Base-by-base conservation (phyloP, 2,329 filamentous ascomycete species). In the Fusarium kyushuense region DNA sequence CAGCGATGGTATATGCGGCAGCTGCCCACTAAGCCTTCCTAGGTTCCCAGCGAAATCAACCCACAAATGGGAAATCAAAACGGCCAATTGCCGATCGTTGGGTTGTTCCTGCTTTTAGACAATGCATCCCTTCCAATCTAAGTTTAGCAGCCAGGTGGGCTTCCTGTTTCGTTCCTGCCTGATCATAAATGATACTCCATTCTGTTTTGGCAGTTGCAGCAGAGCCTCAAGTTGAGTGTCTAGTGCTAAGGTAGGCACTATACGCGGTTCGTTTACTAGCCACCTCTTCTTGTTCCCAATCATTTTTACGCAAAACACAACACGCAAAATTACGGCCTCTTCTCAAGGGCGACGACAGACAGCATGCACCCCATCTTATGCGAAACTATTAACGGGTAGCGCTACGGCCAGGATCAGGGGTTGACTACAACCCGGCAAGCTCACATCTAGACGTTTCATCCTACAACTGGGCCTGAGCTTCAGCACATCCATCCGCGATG, bases 371-470 rank as follows among this genome's bases (percentile, higher is more conserved):
- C 57, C 41, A 42, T 57, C 46, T 54, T 23, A 65, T 60, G 35
- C 59, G 51, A 62, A 52, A 52, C 60, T 32, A 29, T 52, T 35
- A 41, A 40, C 29, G 43, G 53, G 47, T 46, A 45, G 48, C 55
- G 52, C 47, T 36, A 48, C 51, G 23, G 33, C 61, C 40, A 53
- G 70, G 72, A 66, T 72, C 70, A 72, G 58, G 72, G 71, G 62
- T 71, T 29, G 21, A 33, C 23, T 16, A 23, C 21, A 30, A 32
- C 56, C 41, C 21, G 41, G 58, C 53, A 63, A 69, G 55, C 65
- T 40, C 63, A 52, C 56, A 66, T 65, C 66, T 59, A 47, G 66
- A 63, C 49, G 72, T 74, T 74, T 74, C 72, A 74, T 74, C 71
- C 40, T 54, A 64, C 58, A 63, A 59, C 61, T 55, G 55, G 63